Evolutionary conservation across 2,329 filamentous ascomycete species (phyloP), one percentile per base, ranked within the genome.

Genomic region (Diaporthe destruens): DNA sequence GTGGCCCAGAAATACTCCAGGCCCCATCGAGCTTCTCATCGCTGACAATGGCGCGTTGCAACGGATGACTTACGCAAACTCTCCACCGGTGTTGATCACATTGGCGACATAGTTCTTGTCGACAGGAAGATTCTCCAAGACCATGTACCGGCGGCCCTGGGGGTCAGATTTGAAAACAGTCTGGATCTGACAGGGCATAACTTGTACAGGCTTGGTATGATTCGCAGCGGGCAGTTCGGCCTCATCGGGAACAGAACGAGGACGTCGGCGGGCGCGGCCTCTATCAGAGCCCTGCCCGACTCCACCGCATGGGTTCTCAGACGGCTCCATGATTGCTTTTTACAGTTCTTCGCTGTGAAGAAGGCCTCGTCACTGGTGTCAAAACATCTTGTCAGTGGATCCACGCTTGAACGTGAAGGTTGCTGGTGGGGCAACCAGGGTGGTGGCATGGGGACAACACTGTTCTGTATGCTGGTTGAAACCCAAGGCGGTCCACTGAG

Each of bases 31-130:
- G 29, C 12, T 8, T 2, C 11, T 12, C 20, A 25, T 47, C 18
- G 16, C 44, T 47, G 8, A n/a, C 7, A 7, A 23, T 7, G 5
- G 7, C 18, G 25, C 6, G 6, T 18, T 2, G 2, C 25, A 6
- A 11, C 3, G 2, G 29, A 4, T 25, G 20, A 70, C 67, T 53
- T 53, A 70, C 67, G 61, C 68, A 23, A 73, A 68, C 23, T 68
- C 68, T 11, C 23, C 23, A 6, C 68, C 59, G n/a, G 12, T 32
- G 6, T 67, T 71, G 69, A 68, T 68, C 16, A 20, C 7, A 12
- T 3, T 44, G n/a, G 54, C 69, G 18, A 71, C 23, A 39, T 69
- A 71, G 18, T 71, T 61, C 8, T 54, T 7, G 32, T n/a, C 49
- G 0, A 47, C 9, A 5, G 54, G 69, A 29, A 66, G 20, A 6